A percentile compares a stretch with the other conserved stretches of the same genome.
phyloP scores from a whole-genome alignment of 1,284 basidiomycete genomes.

The Schizophyllum commune region DNA sequence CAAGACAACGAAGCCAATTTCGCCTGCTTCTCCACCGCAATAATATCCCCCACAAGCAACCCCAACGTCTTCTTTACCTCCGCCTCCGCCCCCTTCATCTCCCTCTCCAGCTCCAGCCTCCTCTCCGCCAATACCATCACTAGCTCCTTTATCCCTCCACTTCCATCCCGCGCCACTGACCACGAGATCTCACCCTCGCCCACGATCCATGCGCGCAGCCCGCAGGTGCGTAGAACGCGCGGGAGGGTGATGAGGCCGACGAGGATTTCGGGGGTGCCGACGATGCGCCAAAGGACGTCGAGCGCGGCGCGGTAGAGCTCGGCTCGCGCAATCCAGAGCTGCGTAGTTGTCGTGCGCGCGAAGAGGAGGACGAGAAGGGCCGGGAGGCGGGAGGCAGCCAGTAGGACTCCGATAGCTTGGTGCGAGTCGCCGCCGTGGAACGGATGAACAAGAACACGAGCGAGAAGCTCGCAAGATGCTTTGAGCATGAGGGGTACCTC shows the following conservation, averaged over 20 bases:
- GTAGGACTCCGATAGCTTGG: not conserved
- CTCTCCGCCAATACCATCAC: not conserved
- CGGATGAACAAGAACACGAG: not conserved
- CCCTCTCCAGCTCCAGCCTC: not conserved
- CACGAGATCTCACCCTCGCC: not conserved
- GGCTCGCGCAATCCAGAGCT: not conserved
- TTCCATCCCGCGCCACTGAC: not conserved
- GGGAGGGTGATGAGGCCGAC: not conserved
- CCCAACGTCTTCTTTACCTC: not conserved
- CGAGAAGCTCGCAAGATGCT: not conserved
- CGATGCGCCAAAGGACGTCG: not conserved
- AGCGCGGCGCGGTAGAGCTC: not conserved
- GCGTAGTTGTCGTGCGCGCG: no score
- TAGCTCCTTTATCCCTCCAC: not conserved
- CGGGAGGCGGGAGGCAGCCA: not conserved
- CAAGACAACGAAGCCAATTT: not conserved
- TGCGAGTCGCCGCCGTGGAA: not conserved
- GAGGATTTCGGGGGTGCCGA: not conserved
- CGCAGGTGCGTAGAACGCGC: not conserved
- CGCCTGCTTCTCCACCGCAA: not conserved
- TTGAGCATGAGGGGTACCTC: not conserved
- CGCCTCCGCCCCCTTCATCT: not conserved
- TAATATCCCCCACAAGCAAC: not conserved
- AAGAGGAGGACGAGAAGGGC: not conserved
- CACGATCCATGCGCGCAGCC: not conserved